Conservation (phyloP, 441 rosid genomes). For the Macaranga tanarius region DNA sequence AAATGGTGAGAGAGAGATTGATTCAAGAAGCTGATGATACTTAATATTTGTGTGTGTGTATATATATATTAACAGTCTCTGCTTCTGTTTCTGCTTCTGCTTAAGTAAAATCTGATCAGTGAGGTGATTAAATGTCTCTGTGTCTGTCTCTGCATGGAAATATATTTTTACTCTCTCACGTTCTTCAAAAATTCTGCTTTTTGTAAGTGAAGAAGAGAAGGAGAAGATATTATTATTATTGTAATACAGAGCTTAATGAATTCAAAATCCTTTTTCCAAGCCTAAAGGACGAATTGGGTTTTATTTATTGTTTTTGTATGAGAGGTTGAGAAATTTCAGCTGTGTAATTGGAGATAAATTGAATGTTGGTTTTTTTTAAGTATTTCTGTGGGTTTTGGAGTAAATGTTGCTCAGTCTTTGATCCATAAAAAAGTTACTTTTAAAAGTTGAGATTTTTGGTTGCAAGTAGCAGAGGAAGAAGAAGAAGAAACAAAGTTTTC, state of each 20-base stretch:
- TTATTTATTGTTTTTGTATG: too few relatives aligned
- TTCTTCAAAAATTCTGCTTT: conserved; percentile 24
- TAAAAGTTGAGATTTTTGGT: background rate
- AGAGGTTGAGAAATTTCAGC: background rate
- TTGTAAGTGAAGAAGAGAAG: background rate
- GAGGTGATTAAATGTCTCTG: conserved; percentile 34
- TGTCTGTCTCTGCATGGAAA: conserved; percentile 27
- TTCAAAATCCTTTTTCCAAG: background rate
- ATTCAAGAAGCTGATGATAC: conserved; percentile 26
- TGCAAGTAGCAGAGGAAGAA: background rate
- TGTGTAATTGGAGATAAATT: background rate
- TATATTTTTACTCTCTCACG: conserved; percentile 8
- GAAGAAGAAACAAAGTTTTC: background rate
- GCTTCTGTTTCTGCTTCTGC: background rate
- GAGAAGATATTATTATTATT: too few relatives aligned
- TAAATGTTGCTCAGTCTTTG: conserved; percentile 2
- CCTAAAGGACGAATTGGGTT: background rate
- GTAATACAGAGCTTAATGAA: too few relatives aligned
- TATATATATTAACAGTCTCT: background rate
- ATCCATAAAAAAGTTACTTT: background rate
- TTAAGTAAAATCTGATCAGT: conserved; percentile 34
- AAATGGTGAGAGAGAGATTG: conserved; percentile 23
- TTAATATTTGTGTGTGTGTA: background rate
- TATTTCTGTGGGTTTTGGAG: background rate
- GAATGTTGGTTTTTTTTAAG: background rate